Evolutionary conservation across 2,329 filamentous ascomycete genomes (phyloP).

Genomic region (Penicillium sumatraense): DNA sequence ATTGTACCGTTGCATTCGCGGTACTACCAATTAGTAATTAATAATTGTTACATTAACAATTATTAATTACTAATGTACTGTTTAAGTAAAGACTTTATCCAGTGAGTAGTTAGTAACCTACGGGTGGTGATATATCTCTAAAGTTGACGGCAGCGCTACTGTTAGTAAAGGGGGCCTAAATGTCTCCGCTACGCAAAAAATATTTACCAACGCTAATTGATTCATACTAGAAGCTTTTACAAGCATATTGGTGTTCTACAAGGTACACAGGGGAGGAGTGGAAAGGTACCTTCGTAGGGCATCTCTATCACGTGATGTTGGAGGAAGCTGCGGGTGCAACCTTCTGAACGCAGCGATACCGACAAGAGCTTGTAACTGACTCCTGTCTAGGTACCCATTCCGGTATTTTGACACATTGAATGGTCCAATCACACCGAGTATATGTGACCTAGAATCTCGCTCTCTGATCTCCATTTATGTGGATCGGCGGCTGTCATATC

Average conservation of each 20-base stretch:
- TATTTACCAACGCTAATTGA: no score
- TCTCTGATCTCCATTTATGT: not conserved
- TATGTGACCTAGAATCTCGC: not conserved
- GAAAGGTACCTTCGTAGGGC: constrained; percentile 15
- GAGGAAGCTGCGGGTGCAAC: constrained; percentile 19
- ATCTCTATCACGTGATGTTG: constrained; percentile 16
- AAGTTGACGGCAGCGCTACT: no score
- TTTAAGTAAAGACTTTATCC: no score
- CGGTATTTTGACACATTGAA: not conserved
- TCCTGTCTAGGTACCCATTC: not conserved
- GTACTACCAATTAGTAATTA: not conserved
- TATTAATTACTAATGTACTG: not conserved
- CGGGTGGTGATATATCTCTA: no score
- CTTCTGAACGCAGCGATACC: constrained; percentile 25
- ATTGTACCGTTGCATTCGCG: not conserved
- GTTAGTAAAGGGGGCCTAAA: no score
- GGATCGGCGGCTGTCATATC: constrained; percentile 4
- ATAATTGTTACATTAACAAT: not conserved
- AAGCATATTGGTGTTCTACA: not conserved
- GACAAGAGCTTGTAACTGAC: constrained; percentile 15
- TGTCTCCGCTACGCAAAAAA: no score
- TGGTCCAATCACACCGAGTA: not conserved
- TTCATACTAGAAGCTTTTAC: no score
- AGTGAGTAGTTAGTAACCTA: no score
- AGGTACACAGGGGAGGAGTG: not conserved